phyloP scores from a whole-genome alignment of 257 asterid species.

The Linaria vulgaris region DNA sequence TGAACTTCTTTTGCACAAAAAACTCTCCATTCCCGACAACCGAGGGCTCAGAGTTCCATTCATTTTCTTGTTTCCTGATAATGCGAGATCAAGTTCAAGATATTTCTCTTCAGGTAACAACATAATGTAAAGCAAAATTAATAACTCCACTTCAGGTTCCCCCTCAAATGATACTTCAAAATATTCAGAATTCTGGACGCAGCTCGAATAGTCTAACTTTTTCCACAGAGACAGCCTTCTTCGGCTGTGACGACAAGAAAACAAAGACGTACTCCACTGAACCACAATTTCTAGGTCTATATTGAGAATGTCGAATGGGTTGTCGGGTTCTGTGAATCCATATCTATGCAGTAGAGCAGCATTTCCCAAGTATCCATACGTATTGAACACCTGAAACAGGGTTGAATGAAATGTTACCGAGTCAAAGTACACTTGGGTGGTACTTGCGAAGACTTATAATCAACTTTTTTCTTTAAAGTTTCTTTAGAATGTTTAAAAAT shows the following conservation, averaged over 20 bases:
- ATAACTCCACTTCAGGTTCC: slow-evolving; percentile 73
- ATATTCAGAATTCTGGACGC: slow-evolving; percentile 65
- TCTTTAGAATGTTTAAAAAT: too few relatives aligned
- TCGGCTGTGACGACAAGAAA: slow-evolving; percentile 64
- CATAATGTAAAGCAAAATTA: slow-evolving; percentile 67
- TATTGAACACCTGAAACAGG: slow-evolving; percentile 72
- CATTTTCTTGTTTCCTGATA: slow-evolving; percentile 28
- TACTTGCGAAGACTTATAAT: neutral
- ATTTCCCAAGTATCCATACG: slow-evolving; percentile 79
- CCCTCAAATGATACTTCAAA: slow-evolving; percentile 78
- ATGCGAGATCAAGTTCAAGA: slow-evolving; percentile 44
- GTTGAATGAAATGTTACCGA: neutral
- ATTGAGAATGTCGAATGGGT: slow-evolving; percentile 81
- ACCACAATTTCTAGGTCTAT: slow-evolving; percentile 73
- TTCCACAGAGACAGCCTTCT: slow-evolving; percentile 74
- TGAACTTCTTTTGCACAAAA: slow-evolving; percentile 28
- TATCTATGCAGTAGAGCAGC: slow-evolving; percentile 97
- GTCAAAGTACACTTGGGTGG: neutral
- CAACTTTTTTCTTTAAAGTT: too few relatives aligned
- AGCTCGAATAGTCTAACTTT: slow-evolving; percentile 62
- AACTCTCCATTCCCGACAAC: slow-evolving; percentile 28
- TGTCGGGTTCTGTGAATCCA: slow-evolving; percentile 80
- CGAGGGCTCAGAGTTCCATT: slow-evolving; percentile 21
- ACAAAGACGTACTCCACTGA: slow-evolving; percentile 69
- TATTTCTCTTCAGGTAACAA: slow-evolving; percentile 57